Base-by-base conservation (phyloP, 2,329 filamentous ascomycete species). In the Alternaria gansuensis region DNA sequence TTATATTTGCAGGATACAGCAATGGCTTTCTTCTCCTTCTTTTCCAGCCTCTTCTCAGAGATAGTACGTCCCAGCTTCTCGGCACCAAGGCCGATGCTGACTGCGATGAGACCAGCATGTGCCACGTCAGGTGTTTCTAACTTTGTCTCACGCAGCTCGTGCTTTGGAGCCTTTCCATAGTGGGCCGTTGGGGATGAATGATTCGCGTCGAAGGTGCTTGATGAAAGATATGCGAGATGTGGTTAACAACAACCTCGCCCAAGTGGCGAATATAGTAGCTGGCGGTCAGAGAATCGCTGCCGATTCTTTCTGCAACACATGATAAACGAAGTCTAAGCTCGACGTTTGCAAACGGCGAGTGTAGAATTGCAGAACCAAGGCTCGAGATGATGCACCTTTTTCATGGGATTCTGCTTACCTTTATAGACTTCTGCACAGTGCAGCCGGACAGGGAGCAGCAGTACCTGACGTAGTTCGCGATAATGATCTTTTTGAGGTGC, bases 11-110 rank as follows among this genome's bases (percentile, higher is more conserved):
- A 23, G 40, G 45, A 24, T 64, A 67, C 68, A 41, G 66, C 45
- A 34, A 63, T 60, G 26, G 64, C 60, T 43, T 71, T 71, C 51
- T 67, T 68, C 28, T 69, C 68, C 29, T 71, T 71, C 9, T 61
- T 46, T 33, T 67, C 68, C 10, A 68, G 58, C 51, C 64, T 60
- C 36, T 68, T 71, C 1, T 69, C 67, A 4, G 65, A 67, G 17
- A 71, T 66, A 45, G 65, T 69, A 23, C 61, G 62, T 55, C 50
- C 62, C 51, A 54, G 57, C 53, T 62, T 69, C 58, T 64, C 68
- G 24, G 63, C 58, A 9, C 67, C 68, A 8, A 71, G 59, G 14
- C 65, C 67, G 9, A 71, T 54, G 31, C 62, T 51, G 37, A 71
- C 49, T 10, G 62, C 67, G 4, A 71, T 52, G 1, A 71, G 49